Conservation (phyloP, 2,329 filamentous ascomycete genomes). For the Neopestalotiopsis rosae region DNA sequence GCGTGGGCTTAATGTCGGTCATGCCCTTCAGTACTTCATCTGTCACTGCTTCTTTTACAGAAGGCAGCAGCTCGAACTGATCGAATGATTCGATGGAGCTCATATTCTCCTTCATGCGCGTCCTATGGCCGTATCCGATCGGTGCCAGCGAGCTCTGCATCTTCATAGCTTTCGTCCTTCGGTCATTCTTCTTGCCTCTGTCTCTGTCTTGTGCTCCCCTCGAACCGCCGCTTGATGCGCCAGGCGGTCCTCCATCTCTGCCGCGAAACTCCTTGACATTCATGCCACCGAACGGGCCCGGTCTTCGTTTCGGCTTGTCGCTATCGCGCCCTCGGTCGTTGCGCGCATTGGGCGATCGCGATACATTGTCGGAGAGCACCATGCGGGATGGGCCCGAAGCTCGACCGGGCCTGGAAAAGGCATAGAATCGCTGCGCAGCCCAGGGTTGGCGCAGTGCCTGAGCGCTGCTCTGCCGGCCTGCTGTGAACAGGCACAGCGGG, state of each 20-base stretch:
- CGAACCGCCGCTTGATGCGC: slow-evolving; percentile 42
- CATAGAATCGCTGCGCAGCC: slow-evolving; percentile 19
- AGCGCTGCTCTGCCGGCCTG: slow-evolving; percentile 13
- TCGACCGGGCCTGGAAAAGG: slow-evolving; percentile 9
- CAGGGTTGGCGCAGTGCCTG: slow-evolving; percentile 17
- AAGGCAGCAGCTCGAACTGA: slow-evolving; percentile 76
- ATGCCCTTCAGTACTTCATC: slow-evolving; percentile 78
- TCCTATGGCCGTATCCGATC: slow-evolving; percentile 74
- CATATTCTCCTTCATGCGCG: slow-evolving; percentile 42
- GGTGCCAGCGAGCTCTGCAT: slow-evolving; percentile 85
- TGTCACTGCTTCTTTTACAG: slow-evolving; percentile 72
- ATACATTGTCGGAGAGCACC: slow-evolving; percentile 22
- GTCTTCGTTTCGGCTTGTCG: slow-evolving; percentile 19
- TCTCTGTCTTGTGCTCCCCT: slow-evolving; percentile 31
- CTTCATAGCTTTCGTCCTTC: slow-evolving; percentile 81
- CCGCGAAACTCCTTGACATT: slow-evolving; percentile 22
- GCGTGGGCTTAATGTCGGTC: slow-evolving; percentile 79
- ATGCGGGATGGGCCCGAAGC: slow-evolving; percentile 21
- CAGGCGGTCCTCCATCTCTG: slow-evolving; percentile 26
- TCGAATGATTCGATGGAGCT: slow-evolving; percentile 79
- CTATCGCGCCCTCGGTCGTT: slow-evolving; percentile 19
- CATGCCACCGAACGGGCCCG: slow-evolving; percentile 28
- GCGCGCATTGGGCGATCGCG: slow-evolving; percentile 16
- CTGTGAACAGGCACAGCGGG: slow-evolving; percentile 19
- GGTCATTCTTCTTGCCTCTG: slow-evolving; percentile 50